Evolutionary conservation across 2,329 filamentous ascomycete genomes (phyloP), one percentile per base, ranked within the genome.

Genomic region (Cladosporium colombiae): DNA sequence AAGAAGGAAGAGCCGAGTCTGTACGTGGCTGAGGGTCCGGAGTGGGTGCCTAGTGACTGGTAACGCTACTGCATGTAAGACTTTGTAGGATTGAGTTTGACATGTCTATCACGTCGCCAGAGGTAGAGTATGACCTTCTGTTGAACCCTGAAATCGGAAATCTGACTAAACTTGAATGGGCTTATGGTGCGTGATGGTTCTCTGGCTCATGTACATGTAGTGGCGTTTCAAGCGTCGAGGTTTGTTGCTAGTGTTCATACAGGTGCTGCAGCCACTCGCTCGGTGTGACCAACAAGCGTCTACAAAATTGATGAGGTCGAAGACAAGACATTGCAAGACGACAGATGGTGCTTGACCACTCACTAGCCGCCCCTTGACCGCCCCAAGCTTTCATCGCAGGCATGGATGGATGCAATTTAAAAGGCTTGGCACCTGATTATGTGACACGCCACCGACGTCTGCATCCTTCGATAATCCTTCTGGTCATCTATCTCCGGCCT

Each of bases 1-100:
- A 61, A 35, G 23, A 59, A 60, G 27, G 29, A 33, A 40, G 50
- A 35, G 7, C 65, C 65, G 18, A 49, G 10, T 25, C 23, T 66
- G 44, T 66, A 66, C 18, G 23, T 35, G 6, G 65, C 61, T 27
- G 65, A 66, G 29, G 65, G 65, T 18, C 65, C 61, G n/a, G 56
- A 65, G 2, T 65, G 49, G 33, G 31, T 37, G 13, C 55, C 55
- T 37, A 11, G 29, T 5, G 52, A 55, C 18, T 55, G 52, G 23
- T 52, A 23, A 29, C 27, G 27, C 27, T 29, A 7, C 27, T 29
- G 27, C 27, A 29, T 29, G 27, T 29, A 29, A 29, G 27, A 29
- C 27, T 29, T 29, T 29, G 7, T 29, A 7, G 3, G 27, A 29
- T 29, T 29, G 27, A 29, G 27, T 4, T 29, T 29, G 27, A 29